A percentile compares a stretch with the other conserved stretches of the same genome.
Conservation (phyloP, 2,329 filamentous ascomycete species). For the Orbilia blumenaviensis region DNA sequence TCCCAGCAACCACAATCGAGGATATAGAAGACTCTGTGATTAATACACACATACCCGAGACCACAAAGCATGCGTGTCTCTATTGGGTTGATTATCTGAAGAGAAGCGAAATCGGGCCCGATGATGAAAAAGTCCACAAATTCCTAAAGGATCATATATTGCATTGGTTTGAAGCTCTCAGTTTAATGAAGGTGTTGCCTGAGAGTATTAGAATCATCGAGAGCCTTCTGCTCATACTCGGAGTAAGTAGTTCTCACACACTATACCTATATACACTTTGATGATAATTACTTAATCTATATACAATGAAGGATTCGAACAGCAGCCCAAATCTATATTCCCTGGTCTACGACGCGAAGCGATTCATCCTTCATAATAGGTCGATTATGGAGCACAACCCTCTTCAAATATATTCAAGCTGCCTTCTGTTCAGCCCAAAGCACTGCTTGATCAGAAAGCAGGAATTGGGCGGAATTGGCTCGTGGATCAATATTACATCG, state of each 20-base stretch:
- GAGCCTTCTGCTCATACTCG: neutral
- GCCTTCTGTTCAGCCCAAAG: constrained; percentile 3
- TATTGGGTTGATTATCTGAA: constrained; percentile 24
- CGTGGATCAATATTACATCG: neutral
- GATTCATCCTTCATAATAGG: neutral
- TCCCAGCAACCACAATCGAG: neutral
- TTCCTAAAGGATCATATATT: constrained; percentile 6
- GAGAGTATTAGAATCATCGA: neutral
- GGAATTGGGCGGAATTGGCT: neutral
- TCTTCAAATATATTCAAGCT: constrained; percentile 18
- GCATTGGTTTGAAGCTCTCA: neutral
- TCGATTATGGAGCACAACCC: neutral
- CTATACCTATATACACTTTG: neutral
- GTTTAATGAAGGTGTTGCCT: neutral
- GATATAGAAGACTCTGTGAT: neutral
- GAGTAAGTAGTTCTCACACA: neutral
- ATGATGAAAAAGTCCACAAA: neutral
- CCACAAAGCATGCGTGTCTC: constrained; percentile 2
- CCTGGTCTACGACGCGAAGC: neutral
- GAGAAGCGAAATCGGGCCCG: neutral
- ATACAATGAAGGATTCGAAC: neutral
- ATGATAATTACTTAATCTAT: neutral
- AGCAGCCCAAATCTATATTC: neutral
- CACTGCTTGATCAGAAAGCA: constrained; percentile 1
- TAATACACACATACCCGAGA: neutral